phyloP scores from a whole-genome alignment of 106 monocot genomes.

The Platanthera guangdongensis region DNA sequence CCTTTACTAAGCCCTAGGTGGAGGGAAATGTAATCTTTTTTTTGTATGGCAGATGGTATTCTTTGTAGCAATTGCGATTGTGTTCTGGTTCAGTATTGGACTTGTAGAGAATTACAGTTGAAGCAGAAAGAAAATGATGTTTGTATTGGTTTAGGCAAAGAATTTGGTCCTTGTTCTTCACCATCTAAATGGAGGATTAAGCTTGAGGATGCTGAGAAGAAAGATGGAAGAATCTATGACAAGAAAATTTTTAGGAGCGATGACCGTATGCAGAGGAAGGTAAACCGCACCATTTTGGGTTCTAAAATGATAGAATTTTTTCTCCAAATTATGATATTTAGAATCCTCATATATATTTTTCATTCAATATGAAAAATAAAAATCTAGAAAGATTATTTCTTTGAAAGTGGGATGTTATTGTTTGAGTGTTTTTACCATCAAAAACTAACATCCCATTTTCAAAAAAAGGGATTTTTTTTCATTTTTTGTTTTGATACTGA shows the following conservation, averaged over 20 bases:
- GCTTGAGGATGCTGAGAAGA: not conserved
- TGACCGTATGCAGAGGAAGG: too few species aligned
- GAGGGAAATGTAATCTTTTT: conserved; percentile 44
- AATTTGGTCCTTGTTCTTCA: not conserved
- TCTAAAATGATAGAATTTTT: too few species aligned
- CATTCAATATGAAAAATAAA: too few species aligned
- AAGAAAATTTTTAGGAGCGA: not conserved
- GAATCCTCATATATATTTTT: too few species aligned
- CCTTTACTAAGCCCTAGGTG: conserved; percentile 59
- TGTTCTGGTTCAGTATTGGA: not conserved
- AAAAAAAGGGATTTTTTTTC: too few species aligned
- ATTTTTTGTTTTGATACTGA: too few species aligned
- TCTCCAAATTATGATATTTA: too few species aligned
- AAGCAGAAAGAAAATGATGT: not conserved
- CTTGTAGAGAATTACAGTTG: not conserved
- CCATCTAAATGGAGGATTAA: not conserved
- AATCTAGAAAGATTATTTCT: too few species aligned
- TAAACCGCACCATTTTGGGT: too few species aligned
- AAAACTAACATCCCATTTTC: too few species aligned
- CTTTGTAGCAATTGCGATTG: not conserved
- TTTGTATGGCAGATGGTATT: not conserved
- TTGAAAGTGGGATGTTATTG: too few species aligned
- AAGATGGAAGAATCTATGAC: not conserved
- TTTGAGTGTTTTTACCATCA: too few species aligned
- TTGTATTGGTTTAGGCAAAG: conserved; percentile 2